Conservation (phyloP, 2,329 filamentous ascomycete species). For the Aspergillus phoenicis region DNA sequence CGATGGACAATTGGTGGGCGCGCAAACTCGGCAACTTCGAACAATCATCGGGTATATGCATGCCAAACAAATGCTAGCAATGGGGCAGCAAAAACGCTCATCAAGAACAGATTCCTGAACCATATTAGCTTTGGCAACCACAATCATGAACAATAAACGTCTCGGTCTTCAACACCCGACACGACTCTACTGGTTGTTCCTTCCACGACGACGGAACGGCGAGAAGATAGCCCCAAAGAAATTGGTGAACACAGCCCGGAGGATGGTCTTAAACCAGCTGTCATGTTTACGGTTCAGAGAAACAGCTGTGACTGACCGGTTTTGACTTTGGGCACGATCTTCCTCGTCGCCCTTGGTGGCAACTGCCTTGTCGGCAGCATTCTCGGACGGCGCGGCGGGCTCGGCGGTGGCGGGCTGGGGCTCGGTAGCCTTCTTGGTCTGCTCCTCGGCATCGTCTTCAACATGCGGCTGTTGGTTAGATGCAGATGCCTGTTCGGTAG, state of each 20-base stretch:
- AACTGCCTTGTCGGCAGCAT: slow-evolving; percentile 13
- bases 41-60: slow-evolving; percentile 28
- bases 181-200: slow-evolving; percentile 31
- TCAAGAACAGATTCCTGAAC: slow-evolving; percentile 37
- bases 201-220: slow-evolving; percentile 41
- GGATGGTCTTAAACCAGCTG: slow-evolving; percentile 45
- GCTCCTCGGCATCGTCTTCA: slow-evolving; percentile 52
- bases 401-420: slow-evolving; percentile 6
- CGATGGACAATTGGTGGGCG: slow-evolving; percentile 27
- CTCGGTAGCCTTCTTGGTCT: slow-evolving; percentile 17
- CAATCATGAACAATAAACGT: slow-evolving; percentile 19
- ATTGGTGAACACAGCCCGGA: slow-evolving; percentile 44
- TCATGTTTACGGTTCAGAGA: slow-evolving; percentile 42
- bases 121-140: slow-evolving; percentile 32
- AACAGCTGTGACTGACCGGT: slow-evolving; percentile 43
- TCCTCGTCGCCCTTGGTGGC: slow-evolving; percentile 30
- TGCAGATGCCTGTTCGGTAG: slow-evolving; percentile 22
- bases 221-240: slow-evolving; percentile 45
- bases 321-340: slow-evolving; percentile 38
- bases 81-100: slow-evolving; percentile 33
- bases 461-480: slow-evolving; percentile 30
- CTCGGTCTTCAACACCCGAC: slow-evolving; percentile 2
- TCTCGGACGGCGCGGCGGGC: slow-evolving; percentile 11
- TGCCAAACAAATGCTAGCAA: slow-evolving; percentile 36
- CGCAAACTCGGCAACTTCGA: slow-evolving; percentile 19